Base-by-base conservation (phyloP, 768 basidiomycete genomes). In the Lentinula edodes region DNA sequence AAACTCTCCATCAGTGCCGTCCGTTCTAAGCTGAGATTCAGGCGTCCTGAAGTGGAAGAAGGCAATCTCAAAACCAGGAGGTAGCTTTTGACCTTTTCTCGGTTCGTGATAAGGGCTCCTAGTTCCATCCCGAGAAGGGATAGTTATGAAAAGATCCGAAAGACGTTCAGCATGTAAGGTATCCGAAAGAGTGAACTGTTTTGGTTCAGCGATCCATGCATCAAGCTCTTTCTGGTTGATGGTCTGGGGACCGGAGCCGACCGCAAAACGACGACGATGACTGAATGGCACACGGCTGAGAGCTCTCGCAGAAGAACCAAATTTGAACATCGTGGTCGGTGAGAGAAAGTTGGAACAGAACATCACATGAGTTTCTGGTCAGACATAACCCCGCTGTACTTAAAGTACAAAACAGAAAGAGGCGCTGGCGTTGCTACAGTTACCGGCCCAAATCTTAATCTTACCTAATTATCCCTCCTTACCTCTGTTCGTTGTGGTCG, bases 11-110 rank as follows among this genome's bases (percentile, higher is more conserved):
- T 90, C 89, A 12, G 89, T 91, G 15, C 88, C 89, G 66, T 91
- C 90, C n/a, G 76, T 65, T 12, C 86, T 80, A 42, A 91, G 76
- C 18, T 71, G 68, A 12, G 68, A 54, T 67, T 89, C 88, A 0
- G 88, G 82, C 39, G 78, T 80, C 36, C 83, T 80, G 3, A 83
- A 81, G 60, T 90, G 87, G 73, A 91, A 91, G 76, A 90, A 91
- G 12, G 78, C 85, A 23, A 91, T 79, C 65, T 90, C 87, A 66
- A 89, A 87, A 5, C 88, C 90, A 62, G 80, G 83, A 6, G 75
- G 78, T 34, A 90, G 73, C 2, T 79, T 74, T 1, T 75, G 64
- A 6, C 79, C 76, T 2, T 66, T 65, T 51, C 68, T 63, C 51
- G 86, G 86, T 18, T 73, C 72, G 16, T 67, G 62, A 64, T 75